Evolutionary conservation across 257 asterid genomes (phyloP), one percentile per base, ranked within the genome.

Genomic region (Mentha longifolia): DNA sequence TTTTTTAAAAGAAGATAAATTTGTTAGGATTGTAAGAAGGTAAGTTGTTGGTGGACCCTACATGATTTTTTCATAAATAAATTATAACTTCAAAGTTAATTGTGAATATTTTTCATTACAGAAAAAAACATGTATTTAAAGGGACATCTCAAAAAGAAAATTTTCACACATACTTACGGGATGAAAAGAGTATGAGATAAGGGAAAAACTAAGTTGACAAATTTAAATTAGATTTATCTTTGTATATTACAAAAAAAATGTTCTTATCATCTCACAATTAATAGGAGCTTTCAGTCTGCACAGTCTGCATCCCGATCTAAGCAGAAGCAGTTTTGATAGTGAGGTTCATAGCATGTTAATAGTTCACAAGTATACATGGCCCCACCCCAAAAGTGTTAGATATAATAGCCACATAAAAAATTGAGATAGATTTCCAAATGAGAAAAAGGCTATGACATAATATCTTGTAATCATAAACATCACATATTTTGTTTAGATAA

Each of bases 271-370:
- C 46, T 28, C 58, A 35, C 35, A 3, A 59, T 45, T 39, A 71
- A 57, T 35, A 10, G 31, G 42, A 31, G 70, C 81, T 76, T 71
- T 76, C 81, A 9, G 60, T 31, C 22, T 42, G 12, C 41, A 13
- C 16, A 55, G 28, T 45, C 73, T 12, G 25, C 51, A 43, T 49
- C 61, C 14, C 64, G 33, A 47, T 75, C 52, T 56, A 39, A 45
- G 9, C 60, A 28, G 10, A 39, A 45, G 9, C 65, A 28, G 10
- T 68, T 76, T 9, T 30, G 55, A 52, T 58, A 15, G 67, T 41
- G 70, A 33, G n/a, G 15, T 20, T 64, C 12, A 42, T 4, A 42
- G 47, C 47, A 42, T 8, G 13, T 8, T 2, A 42, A 42, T 42
- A 42, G 13, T 42, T 42, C 47, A 42, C 47, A 42, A 0, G 1